Base-by-base conservation (phyloP, 2,329 filamentous ascomycete species). In the Ceratocystiopsis minuta region DNA sequence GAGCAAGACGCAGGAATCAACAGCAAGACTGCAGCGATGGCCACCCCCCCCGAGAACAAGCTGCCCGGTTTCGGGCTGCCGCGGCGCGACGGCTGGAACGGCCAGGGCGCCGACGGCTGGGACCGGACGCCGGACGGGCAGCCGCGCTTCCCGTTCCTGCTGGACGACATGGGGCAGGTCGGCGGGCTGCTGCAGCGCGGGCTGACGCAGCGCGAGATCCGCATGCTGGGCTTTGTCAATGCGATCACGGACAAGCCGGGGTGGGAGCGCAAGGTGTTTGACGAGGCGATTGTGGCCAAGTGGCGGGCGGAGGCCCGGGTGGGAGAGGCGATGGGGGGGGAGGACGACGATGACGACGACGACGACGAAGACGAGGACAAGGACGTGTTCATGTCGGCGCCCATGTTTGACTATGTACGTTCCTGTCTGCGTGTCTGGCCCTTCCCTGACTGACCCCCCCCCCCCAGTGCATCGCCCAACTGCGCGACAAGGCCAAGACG, bases 401-500 rank as follows among this genome's bases (percentile, higher is more conserved):
- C 10, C 31, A 48, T 50, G 48, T 46, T 47, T 41, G 40, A 45
- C 20, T 20, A 38, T 31, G 47, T 47, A 33, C 16, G 34, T 34
- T 16, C n/a, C 10, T n/a, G n/a, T n/a, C n/a, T n/a, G n/a, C n/a
- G n/a, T n/a, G n/a, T n/a, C n/a, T n/a, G n/a, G n/a, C n/a, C n/a
- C n/a, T n/a, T n/a, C 14, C 9, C 32, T 34, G 35, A 42, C 5
- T 15, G 14, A 31, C n/a, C 18, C n/a, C n/a, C n/a, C n/a, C n/a
- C n/a, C n/a, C n/a, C n/a, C 31, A 55, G 53, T 60, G 54, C 43
- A 56, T 70, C 20, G 49, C 56, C 9, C 70, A 74, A 48, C 59
- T 75, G 0, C 59, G 56, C 13, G 61, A 61, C 50, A 72, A 75
- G 49, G 67, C 68, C 1, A 50, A 49, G n/a, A 52, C 63, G n/a